Percentiles rank a stretch among this genome's conserved stretches.
These are phyloP conservation scores for Talaromyces adpressus DNA, from an alignment of 495 filamentous ascomycete species.

Conservation along the genomic window DNA sequence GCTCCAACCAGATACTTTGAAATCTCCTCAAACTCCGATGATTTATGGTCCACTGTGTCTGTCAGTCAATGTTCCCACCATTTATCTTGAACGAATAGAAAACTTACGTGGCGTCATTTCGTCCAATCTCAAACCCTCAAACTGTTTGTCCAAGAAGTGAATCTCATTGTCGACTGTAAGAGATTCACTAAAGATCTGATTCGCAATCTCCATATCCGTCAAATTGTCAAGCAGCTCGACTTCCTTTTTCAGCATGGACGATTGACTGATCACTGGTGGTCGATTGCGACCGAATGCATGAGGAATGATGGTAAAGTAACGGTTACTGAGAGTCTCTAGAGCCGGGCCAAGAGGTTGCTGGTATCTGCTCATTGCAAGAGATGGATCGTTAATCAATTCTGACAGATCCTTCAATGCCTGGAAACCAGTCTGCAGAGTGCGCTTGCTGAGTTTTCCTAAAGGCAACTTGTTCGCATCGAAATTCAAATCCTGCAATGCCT, in stretches of 20 bases:
- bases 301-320: constrained; percentile 75
- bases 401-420: constrained; percentile 67
- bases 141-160: constrained; percentile 64
- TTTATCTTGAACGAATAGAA: not conserved
- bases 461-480: constrained; percentile 77
- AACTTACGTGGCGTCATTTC: constrained; percentile 59
- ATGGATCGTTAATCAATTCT: constrained; percentile 47
- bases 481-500: constrained; percentile 57
- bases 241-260: constrained; percentile 58
- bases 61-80: not conserved
- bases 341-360: constrained; percentile 25
- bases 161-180: constrained; percentile 39
- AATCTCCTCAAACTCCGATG: constrained; percentile 57
- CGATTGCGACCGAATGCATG: constrained; percentile 70
- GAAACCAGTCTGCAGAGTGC: constrained; percentile 65
- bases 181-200: constrained; percentile 65
- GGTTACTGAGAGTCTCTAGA: constrained; percentile 58
- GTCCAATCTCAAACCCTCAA: constrained; percentile 58
- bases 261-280: constrained; percentile 54
- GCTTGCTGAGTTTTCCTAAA: constrained; percentile 73
- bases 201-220: constrained; percentile 75
- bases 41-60: constrained; percentile 39
- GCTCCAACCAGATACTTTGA: constrained; percentile 59
- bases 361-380: constrained; percentile 40
- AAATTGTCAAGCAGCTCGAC: constrained; percentile 69